Conservation (phyloP, 2,329 filamentous ascomycete genomes). For the Alternaria gaisen region DNA sequence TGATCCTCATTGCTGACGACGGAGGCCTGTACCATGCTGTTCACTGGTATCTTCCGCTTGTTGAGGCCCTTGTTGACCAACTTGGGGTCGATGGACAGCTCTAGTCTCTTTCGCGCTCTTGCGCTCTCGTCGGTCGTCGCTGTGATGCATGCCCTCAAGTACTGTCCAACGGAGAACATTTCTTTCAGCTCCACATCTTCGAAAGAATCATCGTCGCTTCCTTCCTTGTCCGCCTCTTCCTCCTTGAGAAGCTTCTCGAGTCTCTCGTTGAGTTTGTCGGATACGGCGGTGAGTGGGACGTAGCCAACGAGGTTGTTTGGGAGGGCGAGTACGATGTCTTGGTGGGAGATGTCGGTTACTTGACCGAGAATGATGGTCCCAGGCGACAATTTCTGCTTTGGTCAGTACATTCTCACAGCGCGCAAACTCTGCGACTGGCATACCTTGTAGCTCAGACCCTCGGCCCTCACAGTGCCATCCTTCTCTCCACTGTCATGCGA, state of each 20-base stretch:
- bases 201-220: slow-evolving; percentile 57
- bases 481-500: slow-evolving; percentile 55
- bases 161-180: slow-evolving; percentile 85
- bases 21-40: slow-evolving; percentile 85
- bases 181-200: slow-evolving; percentile 75
- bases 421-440: slow-evolving; percentile 27
- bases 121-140: slow-evolving; percentile 76
- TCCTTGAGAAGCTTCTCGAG: slow-evolving; percentile 74
- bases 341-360: slow-evolving; percentile 79
- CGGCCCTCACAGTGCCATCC: slow-evolving; percentile 70
- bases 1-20: slow-evolving; percentile 95
- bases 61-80: slow-evolving; percentile 79
- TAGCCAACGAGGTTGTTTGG: slow-evolving; percentile 94
- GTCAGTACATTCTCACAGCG: slow-evolving; percentile 23
- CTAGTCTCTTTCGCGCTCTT: slow-evolving; percentile 81
- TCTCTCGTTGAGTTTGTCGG: slow-evolving; percentile 76
- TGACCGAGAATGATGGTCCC: slow-evolving; percentile 90
- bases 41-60: slow-evolving; percentile 75
- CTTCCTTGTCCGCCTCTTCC: slow-evolving; percentile 66
- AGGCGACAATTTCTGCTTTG: slow-evolving; percentile 75
- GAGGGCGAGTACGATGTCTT: slow-evolving; percentile 81
- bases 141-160: slow-evolving; percentile 82
- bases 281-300: slow-evolving; percentile 91
- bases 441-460: slow-evolving; percentile 90
- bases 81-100: slow-evolving; percentile 82